Evolutionary conservation across 1,139 yeast genomes (phyloP).

Genomic region (Saccharomyces hybrid): DNA sequence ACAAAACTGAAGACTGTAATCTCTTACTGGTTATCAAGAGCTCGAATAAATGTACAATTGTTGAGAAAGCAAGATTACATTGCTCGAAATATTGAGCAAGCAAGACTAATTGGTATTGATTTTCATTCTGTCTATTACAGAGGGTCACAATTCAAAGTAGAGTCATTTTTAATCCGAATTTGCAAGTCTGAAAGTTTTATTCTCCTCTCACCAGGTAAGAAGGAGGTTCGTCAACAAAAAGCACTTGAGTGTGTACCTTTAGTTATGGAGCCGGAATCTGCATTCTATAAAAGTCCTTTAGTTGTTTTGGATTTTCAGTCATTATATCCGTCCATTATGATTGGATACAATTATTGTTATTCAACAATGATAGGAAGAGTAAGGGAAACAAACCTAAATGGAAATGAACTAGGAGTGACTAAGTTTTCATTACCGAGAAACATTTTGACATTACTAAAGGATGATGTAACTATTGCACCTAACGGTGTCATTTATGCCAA

Average conservation of each 20-base stretch:
- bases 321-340: slow-evolving; percentile 82
- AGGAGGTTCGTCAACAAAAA: slow-evolving; percentile 76
- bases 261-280: slow-evolving; percentile 85
- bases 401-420: slow-evolving; percentile 47
- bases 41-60: slow-evolving; percentile 43
- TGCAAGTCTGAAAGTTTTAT: slow-evolving; percentile 70
- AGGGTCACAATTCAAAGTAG: slow-evolving; percentile 92
- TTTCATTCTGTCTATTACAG: slow-evolving; percentile 80
- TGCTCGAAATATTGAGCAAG: slow-evolving; percentile 70
- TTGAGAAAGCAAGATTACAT: slow-evolving; percentile 60
- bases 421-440: slow-evolving; percentile 50
- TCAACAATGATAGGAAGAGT: slow-evolving; percentile 77
- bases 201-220: slow-evolving; percentile 70
- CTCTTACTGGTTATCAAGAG: slow-evolving; percentile 46
- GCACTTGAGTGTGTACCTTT: slow-evolving; percentile 84
- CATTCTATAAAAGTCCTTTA: slow-evolving; percentile 79
- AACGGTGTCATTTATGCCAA: slow-evolving; percentile 80
- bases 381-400: slow-evolving; percentile 43
- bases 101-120: slow-evolving; percentile 82
- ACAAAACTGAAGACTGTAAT: slow-evolving; percentile 36
- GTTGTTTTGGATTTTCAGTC: slow-evolving; percentile 91
- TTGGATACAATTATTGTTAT: slow-evolving; percentile 88
- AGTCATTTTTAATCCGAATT: slow-evolving; percentile 66
- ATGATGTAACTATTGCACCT: slow-evolving; percentile 65
- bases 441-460: slow-evolving; percentile 44